phyloP scores from a whole-genome alignment of 108 stramenopile genomes.

The Cyclotella baltica region DNA sequence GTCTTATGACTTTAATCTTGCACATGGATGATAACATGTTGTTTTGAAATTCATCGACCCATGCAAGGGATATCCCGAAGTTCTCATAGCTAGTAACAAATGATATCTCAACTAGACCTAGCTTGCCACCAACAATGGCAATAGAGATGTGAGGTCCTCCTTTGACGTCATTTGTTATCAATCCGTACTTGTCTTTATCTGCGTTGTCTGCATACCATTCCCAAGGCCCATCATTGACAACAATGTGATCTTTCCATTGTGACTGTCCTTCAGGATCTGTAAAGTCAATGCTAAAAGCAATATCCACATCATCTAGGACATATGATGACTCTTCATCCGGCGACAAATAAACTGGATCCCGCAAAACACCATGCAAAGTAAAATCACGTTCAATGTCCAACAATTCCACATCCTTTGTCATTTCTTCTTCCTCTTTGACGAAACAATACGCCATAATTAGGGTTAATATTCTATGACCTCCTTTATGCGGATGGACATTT shows the following conservation, averaged over 20 bases:
- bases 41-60: conserved; percentile 23
- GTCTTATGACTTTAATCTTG: neutral
- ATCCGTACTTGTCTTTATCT: conserved; percentile 46
- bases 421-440: conserved; percentile 33
- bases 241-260: conserved; percentile 20
- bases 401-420: neutral
- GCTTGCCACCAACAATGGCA: conserved; percentile 24
- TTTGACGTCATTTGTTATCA: conserved; percentile 18
- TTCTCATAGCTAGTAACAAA: conserved; percentile 41
- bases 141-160: conserved; percentile 35
- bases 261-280: conserved; percentile 29
- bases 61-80: conserved; percentile 41
- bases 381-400: conserved; percentile 36
- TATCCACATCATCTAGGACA: conserved; percentile 4
- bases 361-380: conserved; percentile 24
- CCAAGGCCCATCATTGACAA: conserved; percentile 31
- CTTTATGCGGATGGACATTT: conserved; percentile 31
- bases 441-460: conserved; percentile 39
- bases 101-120: conserved; percentile 31
- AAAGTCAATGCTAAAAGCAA: conserved; percentile 27
- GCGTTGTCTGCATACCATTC: conserved; percentile 45
- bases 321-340: conserved; percentile 43
- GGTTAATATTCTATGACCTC: conserved; percentile 35
- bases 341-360: conserved; percentile 47
- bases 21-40: conserved; percentile 22